phyloP scores from a whole-genome alignment of 2,329 filamentous ascomycete species.

The Aureobasidium pullulans region DNA sequence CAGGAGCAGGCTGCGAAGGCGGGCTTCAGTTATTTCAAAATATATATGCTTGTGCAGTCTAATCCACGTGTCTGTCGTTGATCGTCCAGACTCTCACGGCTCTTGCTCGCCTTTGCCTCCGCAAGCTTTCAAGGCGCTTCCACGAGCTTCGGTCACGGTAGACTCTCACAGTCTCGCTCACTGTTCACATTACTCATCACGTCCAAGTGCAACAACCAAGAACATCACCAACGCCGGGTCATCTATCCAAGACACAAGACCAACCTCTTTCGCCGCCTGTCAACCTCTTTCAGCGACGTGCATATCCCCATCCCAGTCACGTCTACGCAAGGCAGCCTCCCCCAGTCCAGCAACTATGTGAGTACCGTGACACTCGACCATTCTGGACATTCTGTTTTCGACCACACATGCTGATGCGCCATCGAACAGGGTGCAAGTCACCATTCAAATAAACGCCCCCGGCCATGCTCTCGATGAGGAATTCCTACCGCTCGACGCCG shows the following conservation, averaged over 20 bases:
- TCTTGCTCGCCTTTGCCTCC: neutral
- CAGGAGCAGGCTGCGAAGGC: neutral
- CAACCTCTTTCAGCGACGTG: conserved; percentile 21
- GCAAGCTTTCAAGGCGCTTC: conserved; percentile 10
- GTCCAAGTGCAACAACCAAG: neutral
- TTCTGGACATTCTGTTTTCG: neutral
- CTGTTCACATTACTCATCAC: neutral
- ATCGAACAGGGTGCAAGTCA: conserved; percentile 63
- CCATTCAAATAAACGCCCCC: conserved; percentile 73
- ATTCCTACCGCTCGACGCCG: conserved; percentile 74
- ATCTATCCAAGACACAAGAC: neutral
- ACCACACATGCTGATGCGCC: neutral
- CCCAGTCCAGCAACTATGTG: conserved; percentile 8
- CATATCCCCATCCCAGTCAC: conserved; percentile 13
- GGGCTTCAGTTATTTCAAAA: neutral
- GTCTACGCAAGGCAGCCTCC: conserved; percentile 16
- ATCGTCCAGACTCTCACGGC: neutral
- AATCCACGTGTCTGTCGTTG: neutral
- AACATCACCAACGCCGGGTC: neutral
- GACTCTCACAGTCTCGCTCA: neutral
- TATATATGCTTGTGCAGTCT: conserved; percentile 1
- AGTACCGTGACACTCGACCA: conserved; percentile 7
- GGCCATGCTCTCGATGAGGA: conserved; percentile 61
- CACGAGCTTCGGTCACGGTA: neutral
- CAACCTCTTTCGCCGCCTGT: neutral